phyloP scores from a whole-genome alignment of 2,329 filamentous ascomycete species.

The Trichoderma polysporum region DNA sequence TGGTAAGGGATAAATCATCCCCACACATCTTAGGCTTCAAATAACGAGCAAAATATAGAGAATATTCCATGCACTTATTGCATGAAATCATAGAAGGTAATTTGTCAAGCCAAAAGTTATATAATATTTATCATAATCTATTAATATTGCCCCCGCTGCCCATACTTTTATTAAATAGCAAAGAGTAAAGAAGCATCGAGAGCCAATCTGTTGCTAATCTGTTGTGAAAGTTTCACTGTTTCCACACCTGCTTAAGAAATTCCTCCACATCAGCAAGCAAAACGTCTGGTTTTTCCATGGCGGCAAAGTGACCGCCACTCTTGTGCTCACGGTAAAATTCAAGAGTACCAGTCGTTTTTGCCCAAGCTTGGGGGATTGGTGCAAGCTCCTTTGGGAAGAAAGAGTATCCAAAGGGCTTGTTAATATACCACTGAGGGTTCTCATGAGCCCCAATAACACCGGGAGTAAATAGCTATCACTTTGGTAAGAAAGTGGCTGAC shows the following conservation, averaged over 20 bases:
- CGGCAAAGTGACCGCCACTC: conserved; percentile 12
- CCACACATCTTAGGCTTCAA: background rate
- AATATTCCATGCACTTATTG: no score
- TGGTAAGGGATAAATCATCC: background rate
- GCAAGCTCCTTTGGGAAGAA: conserved; percentile 11
- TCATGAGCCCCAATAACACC: conserved; percentile 4
- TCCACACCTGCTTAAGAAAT: background rate
- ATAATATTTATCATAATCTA: background rate
- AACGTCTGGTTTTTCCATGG: conserved; percentile 3
- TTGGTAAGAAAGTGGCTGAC: background rate
- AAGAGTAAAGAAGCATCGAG: background rate
- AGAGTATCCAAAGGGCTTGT: conserved; percentile 9
- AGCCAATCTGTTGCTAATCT: background rate
- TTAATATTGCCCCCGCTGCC: background rate
- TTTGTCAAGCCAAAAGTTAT: background rate
- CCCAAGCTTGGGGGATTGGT: conserved; percentile 5
- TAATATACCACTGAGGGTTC: conserved; percentile 1
- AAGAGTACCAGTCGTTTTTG: background rate
- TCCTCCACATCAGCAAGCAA: conserved; percentile 14
- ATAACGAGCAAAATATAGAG: background rate
- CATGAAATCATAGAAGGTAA: background rate
- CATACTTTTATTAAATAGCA: background rate
- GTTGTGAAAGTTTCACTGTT: background rate
- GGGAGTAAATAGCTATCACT: background rate
- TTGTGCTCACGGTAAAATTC: conserved; percentile 5